phyloP scores from a whole-genome alignment of 192 early-diverging fungal species.

The Rhizophagus prolifer region DNA sequence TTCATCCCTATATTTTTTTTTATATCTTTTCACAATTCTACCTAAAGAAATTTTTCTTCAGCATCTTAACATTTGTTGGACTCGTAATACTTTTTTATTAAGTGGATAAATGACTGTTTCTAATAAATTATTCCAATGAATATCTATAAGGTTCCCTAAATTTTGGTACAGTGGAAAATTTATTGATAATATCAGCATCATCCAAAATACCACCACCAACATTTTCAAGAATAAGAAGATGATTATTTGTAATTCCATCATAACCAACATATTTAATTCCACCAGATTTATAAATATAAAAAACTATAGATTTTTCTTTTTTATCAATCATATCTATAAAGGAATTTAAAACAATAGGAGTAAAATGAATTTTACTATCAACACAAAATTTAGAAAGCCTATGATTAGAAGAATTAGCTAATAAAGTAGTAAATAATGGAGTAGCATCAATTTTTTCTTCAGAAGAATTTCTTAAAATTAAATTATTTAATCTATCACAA shows the following conservation, averaged over 20 bases:
- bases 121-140: background rate
- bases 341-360: background rate
- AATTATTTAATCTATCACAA: background rate
- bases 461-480: background rate
- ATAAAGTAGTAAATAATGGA: background rate
- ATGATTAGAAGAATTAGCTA: background rate
- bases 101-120: too few species aligned
- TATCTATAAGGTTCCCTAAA: background rate
- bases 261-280: background rate
- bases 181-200: background rate
- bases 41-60: too few species aligned
- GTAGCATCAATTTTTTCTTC: background rate
- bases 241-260: background rate
- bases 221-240: background rate
- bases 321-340: background rate
- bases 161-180: background rate
- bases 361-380: background rate
- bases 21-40: too few species aligned
- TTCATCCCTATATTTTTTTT: too few species aligned
- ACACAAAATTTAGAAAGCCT: background rate
- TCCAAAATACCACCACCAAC: background rate
- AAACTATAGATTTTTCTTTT: background rate
- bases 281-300: slow-evolving; percentile 1
- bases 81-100: too few species aligned
- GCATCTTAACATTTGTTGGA: too few species aligned